Conservation (phyloP, 2,329 filamentous ascomycete species). For the Trichothecium roseum region DNA sequence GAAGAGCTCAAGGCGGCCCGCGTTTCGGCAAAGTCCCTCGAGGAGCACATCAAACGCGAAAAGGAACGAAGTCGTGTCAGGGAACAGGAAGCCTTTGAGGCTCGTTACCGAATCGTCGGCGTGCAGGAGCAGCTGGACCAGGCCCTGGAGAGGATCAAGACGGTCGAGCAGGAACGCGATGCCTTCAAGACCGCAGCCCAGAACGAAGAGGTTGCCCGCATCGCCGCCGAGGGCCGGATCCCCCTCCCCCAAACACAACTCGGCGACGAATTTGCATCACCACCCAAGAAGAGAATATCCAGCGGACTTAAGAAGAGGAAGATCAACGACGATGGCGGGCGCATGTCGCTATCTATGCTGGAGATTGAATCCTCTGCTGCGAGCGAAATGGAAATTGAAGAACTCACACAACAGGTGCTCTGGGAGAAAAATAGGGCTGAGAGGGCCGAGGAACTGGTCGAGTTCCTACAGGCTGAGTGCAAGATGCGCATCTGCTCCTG, state of each 20-base stretch:
- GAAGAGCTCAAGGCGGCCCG: constrained; percentile 60
- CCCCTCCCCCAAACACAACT: constrained; percentile 48
- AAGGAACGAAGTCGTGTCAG: constrained; percentile 49
- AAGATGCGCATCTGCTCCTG: constrained; percentile 57
- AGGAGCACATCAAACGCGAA: constrained; percentile 52
- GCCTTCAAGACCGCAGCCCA: constrained; percentile 61
- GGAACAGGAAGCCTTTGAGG: constrained; percentile 60
- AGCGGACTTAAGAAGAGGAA: constrained; percentile 9
- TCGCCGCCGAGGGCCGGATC: constrained; percentile 61
- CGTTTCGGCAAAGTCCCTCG: constrained; percentile 39
- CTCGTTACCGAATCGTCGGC: constrained; percentile 54
- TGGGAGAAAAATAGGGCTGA: constrained; percentile 56
- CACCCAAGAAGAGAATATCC: constrained; percentile 30
- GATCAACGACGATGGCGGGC: constrained; percentile 25
- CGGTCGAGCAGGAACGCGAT: constrained; percentile 65
- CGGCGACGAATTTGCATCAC: constrained; percentile 53
- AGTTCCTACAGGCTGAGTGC: constrained; percentile 69
- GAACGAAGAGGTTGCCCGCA: constrained; percentile 62
- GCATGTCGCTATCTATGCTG: constrained; percentile 34
- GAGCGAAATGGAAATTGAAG: constrained; percentile 49
- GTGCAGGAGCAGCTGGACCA: constrained; percentile 58
- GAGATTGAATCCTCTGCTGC: constrained; percentile 44
- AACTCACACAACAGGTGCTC: constrained; percentile 39
- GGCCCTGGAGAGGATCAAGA: constrained; percentile 49
- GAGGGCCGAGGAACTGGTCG: constrained; percentile 60